phyloP scores from a whole-genome alignment of 2,329 filamentous ascomycete genomes.

The Reticulascus tulasneorum region DNA sequence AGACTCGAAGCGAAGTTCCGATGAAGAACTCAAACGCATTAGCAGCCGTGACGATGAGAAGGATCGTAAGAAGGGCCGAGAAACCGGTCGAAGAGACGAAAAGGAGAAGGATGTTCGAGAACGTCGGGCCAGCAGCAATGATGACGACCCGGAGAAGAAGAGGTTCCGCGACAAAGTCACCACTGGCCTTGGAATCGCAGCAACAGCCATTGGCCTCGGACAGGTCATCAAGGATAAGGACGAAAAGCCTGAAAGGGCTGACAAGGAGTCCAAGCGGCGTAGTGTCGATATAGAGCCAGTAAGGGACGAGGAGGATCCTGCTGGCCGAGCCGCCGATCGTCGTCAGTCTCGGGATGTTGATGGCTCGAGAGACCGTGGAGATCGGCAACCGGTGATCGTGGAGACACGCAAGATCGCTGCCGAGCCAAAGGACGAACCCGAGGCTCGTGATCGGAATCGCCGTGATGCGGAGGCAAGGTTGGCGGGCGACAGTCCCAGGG shows the following conservation, averaged over 20 bases:
- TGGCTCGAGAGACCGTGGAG: constrained; percentile 12
- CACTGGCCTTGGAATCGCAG: constrained; percentile 44
- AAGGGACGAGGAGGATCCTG: constrained; percentile 13
- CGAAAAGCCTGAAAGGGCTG: constrained; percentile 16
- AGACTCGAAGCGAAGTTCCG: constrained; percentile 11
- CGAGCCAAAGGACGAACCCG: constrained; percentile 14
- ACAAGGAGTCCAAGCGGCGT: constrained; percentile 12
- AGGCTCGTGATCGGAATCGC: constrained; percentile 25
- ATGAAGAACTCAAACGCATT: constrained; percentile 15
- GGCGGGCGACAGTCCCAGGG: constrained; percentile 31
- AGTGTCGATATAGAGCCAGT: too few species aligned
- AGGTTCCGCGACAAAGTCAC: constrained; percentile 45
- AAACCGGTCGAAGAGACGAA: constrained; percentile 10
- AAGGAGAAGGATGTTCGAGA: constrained; percentile 22
- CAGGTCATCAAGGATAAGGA: constrained; percentile 34
- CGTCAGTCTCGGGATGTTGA: constrained; percentile 25
- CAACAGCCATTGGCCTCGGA: constrained; percentile 42
- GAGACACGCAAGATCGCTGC: constrained; percentile 11
- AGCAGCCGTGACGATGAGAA: constrained; percentile 3
- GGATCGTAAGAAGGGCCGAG: constrained; percentile 6
- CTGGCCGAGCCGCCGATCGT: constrained; percentile 20
- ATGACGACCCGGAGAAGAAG: constrained; percentile 36
- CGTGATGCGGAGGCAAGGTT: constrained; percentile 35
- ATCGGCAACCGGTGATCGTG: constrained; percentile 15
- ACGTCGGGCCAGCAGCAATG: constrained; percentile 22